Evolutionary conservation across 1,284 basidiomycete genomes (phyloP).

Genomic region (Pyrrhoderma noxium): DNA sequence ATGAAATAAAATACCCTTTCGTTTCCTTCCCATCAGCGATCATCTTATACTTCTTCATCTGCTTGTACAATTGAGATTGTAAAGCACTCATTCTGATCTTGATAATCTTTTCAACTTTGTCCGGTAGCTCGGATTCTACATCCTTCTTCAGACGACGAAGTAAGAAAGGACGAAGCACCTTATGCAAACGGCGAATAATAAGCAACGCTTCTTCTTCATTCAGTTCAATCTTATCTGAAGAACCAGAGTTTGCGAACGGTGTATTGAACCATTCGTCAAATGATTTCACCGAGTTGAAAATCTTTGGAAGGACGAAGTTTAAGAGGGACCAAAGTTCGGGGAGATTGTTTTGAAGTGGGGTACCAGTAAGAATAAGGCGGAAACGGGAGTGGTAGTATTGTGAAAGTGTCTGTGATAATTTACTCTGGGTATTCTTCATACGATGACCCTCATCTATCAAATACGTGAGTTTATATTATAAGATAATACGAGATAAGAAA

Average conservation of each 20-base stretch:
- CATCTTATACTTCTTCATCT: conserved; percentile 97
- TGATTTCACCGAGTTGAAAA: conserved; percentile 99
- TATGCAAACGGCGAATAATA: conserved; percentile 96
- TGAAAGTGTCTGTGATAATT: conserved; percentile 88
- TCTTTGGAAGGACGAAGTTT: conserved; percentile 96
- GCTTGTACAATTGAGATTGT: conserved; percentile 93
- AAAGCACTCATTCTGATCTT: conserved; percentile 96
- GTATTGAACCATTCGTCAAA: conserved; percentile 99
- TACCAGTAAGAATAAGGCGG: conserved; percentile 95
- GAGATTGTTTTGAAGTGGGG: conserved; percentile 97
- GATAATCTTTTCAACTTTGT: conserved; percentile 99
- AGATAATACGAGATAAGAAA: conserved; percentile 3
- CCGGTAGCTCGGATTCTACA: conserved; percentile 94
- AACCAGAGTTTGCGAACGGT: conserved; percentile 96
- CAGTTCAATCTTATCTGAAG: conserved; percentile 95
- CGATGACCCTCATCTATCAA: conserved; percentile 90
- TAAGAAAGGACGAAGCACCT: conserved; percentile 96
- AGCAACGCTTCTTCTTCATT: conserved; percentile 99
- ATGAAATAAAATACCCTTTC: conserved; percentile 50
- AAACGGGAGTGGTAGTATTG: conserved; percentile 91
- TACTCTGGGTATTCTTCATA: conserved; percentile 99
- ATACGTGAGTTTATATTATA: conserved; percentile 6
- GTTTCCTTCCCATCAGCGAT: conserved; percentile 80
- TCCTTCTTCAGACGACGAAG: conserved; percentile 97
- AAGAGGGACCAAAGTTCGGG: conserved; percentile 97